Percentiles rank a stretch among this genome's conserved stretches.
Evolutionary conservation across 345 rosid genomes (phyloP).

Genomic region (Bruguiera gymnorhiza): DNA sequence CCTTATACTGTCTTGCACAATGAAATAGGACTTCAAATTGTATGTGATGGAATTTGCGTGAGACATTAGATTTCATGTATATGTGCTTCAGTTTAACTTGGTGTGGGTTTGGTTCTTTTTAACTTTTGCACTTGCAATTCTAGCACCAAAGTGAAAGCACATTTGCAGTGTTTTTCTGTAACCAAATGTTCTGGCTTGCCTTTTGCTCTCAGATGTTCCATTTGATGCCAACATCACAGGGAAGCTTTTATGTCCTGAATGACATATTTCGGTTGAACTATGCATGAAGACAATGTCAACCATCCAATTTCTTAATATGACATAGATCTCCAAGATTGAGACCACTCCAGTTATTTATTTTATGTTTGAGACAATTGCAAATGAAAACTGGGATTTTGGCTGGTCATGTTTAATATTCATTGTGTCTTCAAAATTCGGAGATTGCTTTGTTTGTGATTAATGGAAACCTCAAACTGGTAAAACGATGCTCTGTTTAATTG

Average conservation of each 20-base stretch:
- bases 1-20: too few species aligned
- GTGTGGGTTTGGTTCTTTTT: too few species aligned
- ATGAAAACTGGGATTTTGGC: conserved; percentile 16
- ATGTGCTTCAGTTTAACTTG: too few species aligned
- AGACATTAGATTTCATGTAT: too few species aligned
- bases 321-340: conserved; percentile 8
- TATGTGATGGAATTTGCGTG: too few species aligned
- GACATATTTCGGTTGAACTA: conserved; percentile 98
- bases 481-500: neutral
- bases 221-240: conserved; percentile 94
- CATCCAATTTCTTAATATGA: neutral
- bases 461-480: conserved; percentile 26
- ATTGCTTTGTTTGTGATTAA: conserved; percentile 22
- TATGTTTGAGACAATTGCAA: conserved; percentile 22
- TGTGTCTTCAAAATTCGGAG: conserved; percentile 15
- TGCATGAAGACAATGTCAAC: conserved; percentile 45
- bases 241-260: conserved; percentile 84
- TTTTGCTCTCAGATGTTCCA: conserved; percentile 79
- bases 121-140: too few species aligned
- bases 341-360: conserved; percentile 15
- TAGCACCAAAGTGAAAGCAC: neutral
- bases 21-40: too few species aligned
- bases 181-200: conserved; percentile 5
- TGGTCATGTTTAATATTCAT: conserved; percentile 26
- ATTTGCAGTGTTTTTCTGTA: neutral